phyloP scores from a whole-genome alignment of 495 filamentous ascomycete species.

The Melanomma pulvis-pyrius region DNA sequence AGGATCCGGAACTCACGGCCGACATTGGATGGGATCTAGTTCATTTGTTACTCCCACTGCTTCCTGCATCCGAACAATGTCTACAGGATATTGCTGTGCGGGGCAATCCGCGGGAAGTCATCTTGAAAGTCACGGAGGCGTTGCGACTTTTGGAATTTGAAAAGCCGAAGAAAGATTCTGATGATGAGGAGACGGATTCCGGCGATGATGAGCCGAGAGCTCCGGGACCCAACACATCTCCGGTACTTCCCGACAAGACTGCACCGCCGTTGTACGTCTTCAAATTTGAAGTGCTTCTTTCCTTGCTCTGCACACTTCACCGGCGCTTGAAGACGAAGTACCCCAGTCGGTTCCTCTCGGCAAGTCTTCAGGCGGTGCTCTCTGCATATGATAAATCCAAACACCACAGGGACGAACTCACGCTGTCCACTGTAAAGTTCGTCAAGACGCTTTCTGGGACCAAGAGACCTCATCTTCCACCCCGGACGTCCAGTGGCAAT shows the following conservation, averaged over 20 bases:
- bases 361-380: constrained; percentile 76
- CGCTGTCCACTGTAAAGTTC: constrained; percentile 73
- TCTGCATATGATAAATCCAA: constrained; percentile 60
- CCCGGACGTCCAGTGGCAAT: constrained; percentile 66
- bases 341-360: constrained; percentile 90
- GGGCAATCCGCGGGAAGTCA: constrained; percentile 92
- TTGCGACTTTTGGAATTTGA: constrained; percentile 59
- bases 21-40: constrained; percentile 98
- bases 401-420: constrained; percentile 62
- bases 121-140: constrained; percentile 81
- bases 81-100: constrained; percentile 76
- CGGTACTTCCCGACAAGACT: constrained; percentile 36
- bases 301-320: constrained; percentile 84
- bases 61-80: constrained; percentile 73
- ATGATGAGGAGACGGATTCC: constrained; percentile 46
- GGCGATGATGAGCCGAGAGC: constrained; percentile 42
- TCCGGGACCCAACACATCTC: constrained; percentile 30
- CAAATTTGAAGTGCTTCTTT: constrained; percentile 75
- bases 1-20: constrained; percentile 78
- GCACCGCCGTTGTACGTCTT: constrained; percentile 39
- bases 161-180: constrained; percentile 52
- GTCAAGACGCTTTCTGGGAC: constrained; percentile 72
- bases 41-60: constrained; percentile 74
- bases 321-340: constrained; percentile 85
- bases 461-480: constrained; percentile 74